A percentile compares a stretch with the other conserved stretches of the same genome.
These are phyloP conservation scores for Colletotrichum destructivum DNA, from an alignment of 2,329 filamentous ascomycete species.

Conservation along the genomic window DNA sequence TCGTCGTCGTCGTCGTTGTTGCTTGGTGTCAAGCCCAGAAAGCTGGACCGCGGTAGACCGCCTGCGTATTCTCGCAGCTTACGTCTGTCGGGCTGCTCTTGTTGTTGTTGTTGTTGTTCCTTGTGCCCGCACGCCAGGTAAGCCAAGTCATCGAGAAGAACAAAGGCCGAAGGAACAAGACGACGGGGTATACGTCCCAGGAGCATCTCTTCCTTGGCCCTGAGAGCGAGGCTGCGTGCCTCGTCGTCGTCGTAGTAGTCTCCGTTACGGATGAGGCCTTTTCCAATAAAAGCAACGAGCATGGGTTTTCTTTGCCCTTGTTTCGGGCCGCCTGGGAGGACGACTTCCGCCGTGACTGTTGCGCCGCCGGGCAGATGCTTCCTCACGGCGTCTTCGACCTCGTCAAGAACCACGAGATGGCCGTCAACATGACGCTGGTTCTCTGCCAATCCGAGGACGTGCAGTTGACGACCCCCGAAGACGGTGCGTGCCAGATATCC, in stretches of 20 bases:
- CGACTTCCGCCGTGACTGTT: not conserved
- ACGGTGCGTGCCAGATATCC: not conserved
- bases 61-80: not conserved
- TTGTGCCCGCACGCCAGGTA: not conserved
- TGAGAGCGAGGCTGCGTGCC: not conserved
- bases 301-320: not conserved
- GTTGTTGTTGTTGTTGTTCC: too few relatives aligned
- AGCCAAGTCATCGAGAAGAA: not conserved
- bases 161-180: not conserved
- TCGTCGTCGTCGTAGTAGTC: not conserved
- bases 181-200: not conserved
- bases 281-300: not conserved
- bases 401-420: not conserved
- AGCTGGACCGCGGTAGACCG: too few relatives aligned
- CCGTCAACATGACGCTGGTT: not conserved
- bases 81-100: not conserved
- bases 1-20: too few relatives aligned
- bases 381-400: not conserved
- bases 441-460: not conserved
- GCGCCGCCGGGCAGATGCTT: not conserved
- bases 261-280: too few relatives aligned
- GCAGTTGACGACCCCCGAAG: not conserved
- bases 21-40: too few relatives aligned
- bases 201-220: not conserved
- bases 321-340: not conserved